These are phyloP conservation scores for Alternaria conjuncta DNA, from an alignment of 2,329 filamentous ascomycete genomes.

Conservation along the genomic window DNA sequence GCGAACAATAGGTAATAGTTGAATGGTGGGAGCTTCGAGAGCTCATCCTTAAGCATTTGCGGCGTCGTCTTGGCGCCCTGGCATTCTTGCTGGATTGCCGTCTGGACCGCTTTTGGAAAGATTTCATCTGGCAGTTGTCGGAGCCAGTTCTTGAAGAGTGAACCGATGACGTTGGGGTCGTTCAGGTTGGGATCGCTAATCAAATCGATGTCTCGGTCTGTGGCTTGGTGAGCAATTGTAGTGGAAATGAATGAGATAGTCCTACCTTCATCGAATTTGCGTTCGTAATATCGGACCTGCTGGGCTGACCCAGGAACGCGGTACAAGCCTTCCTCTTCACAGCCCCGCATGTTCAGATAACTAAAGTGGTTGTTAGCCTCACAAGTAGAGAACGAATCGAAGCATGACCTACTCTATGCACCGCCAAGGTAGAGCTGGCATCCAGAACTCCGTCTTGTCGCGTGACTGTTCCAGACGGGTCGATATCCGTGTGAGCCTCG, in stretches of 20 bases:
- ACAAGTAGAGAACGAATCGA: background rate
- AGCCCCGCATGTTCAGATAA: slow-evolving; percentile 93
- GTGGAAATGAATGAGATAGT: background rate
- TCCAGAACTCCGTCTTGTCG: slow-evolving; percentile 98
- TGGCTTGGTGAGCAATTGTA: slow-evolving; percentile 13
- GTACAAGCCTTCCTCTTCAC: slow-evolving; percentile 92
- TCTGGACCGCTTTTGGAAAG: slow-evolving; percentile 83
- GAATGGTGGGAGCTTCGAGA: slow-evolving; percentile 92
- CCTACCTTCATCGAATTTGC: slow-evolving; percentile 83
- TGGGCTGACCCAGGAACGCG: slow-evolving; percentile 88
- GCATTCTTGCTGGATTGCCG: slow-evolving; percentile 80
- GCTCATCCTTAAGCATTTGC: slow-evolving; percentile 84
- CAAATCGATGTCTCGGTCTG: slow-evolving; percentile 86
- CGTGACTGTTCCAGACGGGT: slow-evolving; percentile 85
- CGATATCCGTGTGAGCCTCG: slow-evolving; percentile 87
- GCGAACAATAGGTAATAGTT: slow-evolving; percentile 98
- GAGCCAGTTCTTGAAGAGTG: slow-evolving; percentile 95
- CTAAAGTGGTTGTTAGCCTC: slow-evolving; percentile 45
- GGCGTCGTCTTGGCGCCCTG: slow-evolving; percentile 80
- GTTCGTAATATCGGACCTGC: slow-evolving; percentile 92
- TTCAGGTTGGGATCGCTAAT: slow-evolving; percentile 88
- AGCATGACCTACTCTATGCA: slow-evolving; percentile 78
- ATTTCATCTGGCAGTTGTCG: slow-evolving; percentile 93
- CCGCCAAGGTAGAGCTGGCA: slow-evolving; percentile 93
- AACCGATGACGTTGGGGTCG: slow-evolving; percentile 95